Evolutionary conservation across 305 asterid species (phyloP).

Genomic region (Striga hermonthica): DNA sequence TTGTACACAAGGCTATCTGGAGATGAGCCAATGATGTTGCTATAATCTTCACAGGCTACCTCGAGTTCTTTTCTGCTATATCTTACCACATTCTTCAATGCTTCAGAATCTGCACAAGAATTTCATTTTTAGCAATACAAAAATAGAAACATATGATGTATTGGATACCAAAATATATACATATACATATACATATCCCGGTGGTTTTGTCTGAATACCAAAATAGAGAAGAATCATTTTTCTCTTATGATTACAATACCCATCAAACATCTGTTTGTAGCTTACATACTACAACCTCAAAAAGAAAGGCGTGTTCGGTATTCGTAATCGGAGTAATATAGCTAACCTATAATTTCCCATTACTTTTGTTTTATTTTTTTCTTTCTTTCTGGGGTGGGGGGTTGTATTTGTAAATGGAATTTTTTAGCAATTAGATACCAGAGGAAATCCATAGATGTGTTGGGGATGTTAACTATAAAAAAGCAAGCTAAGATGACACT

Average conservation of each 20-base stretch:
- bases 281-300: not conserved
- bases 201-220: no score
- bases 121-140: not conserved
- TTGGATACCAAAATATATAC: not conserved
- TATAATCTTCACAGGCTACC: slow-evolving; percentile 96
- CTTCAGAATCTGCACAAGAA: slow-evolving; percentile 60
- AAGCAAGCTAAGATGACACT: no score
- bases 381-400: no score
- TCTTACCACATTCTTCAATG: slow-evolving; percentile 58
- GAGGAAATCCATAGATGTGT: no score
- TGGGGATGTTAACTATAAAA: no score
- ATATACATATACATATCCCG: not conserved
- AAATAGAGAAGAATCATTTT: not conserved
- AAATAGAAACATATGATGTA: not conserved
- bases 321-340: no score
- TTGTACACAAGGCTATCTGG: slow-evolving; percentile 82
- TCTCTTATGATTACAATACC: not conserved
- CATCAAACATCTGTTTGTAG: not conserved
- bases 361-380: no score
- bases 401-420: no score
- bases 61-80: slow-evolving; percentile 91
- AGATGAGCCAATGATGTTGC: slow-evolving; percentile 93
- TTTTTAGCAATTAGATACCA: no score
- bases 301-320: no score
- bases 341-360: no score